phyloP scores from a whole-genome alignment of 306 rosid species.

The Ceratonia siliqua region DNA sequence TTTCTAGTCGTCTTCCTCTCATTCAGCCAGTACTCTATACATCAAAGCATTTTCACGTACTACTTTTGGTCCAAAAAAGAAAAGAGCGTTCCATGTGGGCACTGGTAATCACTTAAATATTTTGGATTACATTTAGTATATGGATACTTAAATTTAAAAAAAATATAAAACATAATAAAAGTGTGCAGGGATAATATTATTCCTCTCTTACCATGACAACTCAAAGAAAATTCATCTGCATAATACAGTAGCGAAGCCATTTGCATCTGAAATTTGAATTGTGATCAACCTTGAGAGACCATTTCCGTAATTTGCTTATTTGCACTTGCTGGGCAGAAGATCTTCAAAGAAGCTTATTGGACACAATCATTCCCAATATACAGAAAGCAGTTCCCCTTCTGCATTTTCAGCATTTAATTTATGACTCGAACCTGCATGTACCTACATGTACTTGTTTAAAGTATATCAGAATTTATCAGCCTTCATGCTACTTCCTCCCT shows the following conservation, averaged over 20 bases:
- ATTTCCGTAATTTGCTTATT: conserved; percentile 44
- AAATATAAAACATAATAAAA: too few species aligned
- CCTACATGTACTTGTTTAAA: conserved; percentile 44
- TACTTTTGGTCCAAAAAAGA: too few species aligned
- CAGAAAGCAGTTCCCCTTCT: conserved; percentile 37
- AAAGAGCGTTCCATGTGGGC: too few species aligned
- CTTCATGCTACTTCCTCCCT: conserved; percentile 62
- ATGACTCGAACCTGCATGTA: conserved; percentile 52
- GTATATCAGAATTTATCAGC: conserved; percentile 29
- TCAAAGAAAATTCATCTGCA: too few species aligned
- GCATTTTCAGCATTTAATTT: conserved; percentile 46
- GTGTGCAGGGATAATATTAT: too few species aligned
- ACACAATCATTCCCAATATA: conserved; percentile 44
- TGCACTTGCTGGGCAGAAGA: conserved; percentile 24
- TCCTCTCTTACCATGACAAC: too few species aligned
- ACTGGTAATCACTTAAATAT: too few species aligned
- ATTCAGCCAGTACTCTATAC: too few species aligned
- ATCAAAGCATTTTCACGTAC: too few species aligned
- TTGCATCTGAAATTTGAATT: conserved; percentile 37
- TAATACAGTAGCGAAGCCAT: conserved; percentile 37
- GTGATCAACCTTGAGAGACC: conserved; percentile 20
- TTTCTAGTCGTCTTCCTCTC: too few species aligned
- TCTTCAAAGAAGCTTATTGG: conserved; percentile 39
- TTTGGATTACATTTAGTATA: too few species aligned
- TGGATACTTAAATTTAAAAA: too few species aligned